phyloP scores from a whole-genome alignment of 2,329 filamentous ascomycete species.

The Zymoseptoria tritici region DNA sequence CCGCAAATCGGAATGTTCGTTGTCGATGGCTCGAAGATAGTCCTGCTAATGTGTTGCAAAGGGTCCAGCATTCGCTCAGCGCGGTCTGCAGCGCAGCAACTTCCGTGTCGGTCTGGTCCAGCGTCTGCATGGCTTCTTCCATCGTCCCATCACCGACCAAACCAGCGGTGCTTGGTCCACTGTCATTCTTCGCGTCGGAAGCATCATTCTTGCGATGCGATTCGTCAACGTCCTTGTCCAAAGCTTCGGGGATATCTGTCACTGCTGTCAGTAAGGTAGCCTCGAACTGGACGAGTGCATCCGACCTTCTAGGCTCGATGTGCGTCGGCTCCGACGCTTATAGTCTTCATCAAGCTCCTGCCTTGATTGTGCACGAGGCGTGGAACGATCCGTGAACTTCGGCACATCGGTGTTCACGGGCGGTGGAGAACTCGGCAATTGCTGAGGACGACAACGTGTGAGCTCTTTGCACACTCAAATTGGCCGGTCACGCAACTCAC shows the following conservation, averaged over 20 bases:
- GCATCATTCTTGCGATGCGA: not conserved
- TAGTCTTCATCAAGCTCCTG: slow-evolving; percentile 60
- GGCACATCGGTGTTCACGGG: slow-evolving; percentile 69
- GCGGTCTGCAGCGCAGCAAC: slow-evolving; percentile 64
- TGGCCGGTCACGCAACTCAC: slow-evolving; percentile 12
- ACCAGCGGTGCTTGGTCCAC: slow-evolving; percentile 28
- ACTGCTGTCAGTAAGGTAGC: slow-evolving; percentile 12
- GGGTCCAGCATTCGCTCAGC: slow-evolving; percentile 82
- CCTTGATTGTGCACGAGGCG: slow-evolving; percentile 75
- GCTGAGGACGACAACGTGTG: slow-evolving; percentile 29
- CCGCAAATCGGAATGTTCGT: slow-evolving; percentile 67
- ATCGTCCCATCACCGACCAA: slow-evolving; percentile 32
- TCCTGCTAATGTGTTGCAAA: slow-evolving; percentile 83
- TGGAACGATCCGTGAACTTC: slow-evolving; percentile 56
- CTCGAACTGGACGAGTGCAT: slow-evolving; percentile 5
- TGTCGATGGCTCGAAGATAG: slow-evolving; percentile 78
- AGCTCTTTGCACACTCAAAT: not conserved
- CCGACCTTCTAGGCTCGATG: slow-evolving; percentile 68
- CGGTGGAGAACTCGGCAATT: slow-evolving; percentile 33
- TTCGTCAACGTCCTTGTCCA: slow-evolving; percentile 33
- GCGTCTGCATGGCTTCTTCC: slow-evolving; percentile 46
- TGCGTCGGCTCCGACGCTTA: slow-evolving; percentile 54
- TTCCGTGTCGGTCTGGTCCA: slow-evolving; percentile 51
- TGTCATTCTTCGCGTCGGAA: slow-evolving; percentile 17
- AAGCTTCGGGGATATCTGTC: slow-evolving; percentile 41